phyloP scores from a whole-genome alignment of 2,329 filamentous ascomycete species.

The Exserohilum turcica region DNA sequence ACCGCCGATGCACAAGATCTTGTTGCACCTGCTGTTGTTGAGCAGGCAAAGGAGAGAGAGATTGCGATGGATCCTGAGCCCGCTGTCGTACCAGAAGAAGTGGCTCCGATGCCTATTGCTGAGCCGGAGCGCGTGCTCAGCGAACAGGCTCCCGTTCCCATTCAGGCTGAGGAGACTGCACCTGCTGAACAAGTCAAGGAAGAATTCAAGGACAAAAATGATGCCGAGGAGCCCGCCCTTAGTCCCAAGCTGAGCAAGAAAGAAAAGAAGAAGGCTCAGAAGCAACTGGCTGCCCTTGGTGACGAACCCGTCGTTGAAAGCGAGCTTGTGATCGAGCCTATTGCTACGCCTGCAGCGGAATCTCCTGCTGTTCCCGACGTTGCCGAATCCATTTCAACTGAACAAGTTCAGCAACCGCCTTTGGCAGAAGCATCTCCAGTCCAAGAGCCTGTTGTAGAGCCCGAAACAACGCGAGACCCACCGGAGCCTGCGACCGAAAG shows the following conservation, averaged over 20 bases:
- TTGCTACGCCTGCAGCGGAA: conserved; percentile 1
- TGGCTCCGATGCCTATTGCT: background rate
- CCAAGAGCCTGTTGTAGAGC: background rate
- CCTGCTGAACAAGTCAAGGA: conserved; percentile 6
- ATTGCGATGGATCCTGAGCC: background rate
- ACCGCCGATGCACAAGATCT: background rate
- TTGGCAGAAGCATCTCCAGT: background rate
- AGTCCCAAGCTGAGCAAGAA: conserved; percentile 43
- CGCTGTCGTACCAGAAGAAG: background rate
- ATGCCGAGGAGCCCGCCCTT: conserved; percentile 23
- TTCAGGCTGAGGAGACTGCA: background rate
- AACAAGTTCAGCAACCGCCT: background rate
- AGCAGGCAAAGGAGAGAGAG: conserved; percentile 7
- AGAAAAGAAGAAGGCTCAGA: conserved; percentile 40
- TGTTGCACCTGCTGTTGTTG: background rate
- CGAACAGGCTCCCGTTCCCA: background rate
- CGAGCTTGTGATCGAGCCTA: background rate
- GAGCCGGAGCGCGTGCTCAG: conserved; percentile 4
- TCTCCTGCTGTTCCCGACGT: background rate
- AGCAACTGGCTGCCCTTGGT: conserved; percentile 21
- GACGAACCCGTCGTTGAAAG: conserved; percentile 14
- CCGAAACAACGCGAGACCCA: background rate
- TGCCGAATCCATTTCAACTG: background rate
- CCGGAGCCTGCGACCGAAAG: conserved; percentile 8
- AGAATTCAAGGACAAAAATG: background rate